Conservation (phyloP, 2,329 filamentous ascomycete genomes). For the Sarocladium kiliense region DNA sequence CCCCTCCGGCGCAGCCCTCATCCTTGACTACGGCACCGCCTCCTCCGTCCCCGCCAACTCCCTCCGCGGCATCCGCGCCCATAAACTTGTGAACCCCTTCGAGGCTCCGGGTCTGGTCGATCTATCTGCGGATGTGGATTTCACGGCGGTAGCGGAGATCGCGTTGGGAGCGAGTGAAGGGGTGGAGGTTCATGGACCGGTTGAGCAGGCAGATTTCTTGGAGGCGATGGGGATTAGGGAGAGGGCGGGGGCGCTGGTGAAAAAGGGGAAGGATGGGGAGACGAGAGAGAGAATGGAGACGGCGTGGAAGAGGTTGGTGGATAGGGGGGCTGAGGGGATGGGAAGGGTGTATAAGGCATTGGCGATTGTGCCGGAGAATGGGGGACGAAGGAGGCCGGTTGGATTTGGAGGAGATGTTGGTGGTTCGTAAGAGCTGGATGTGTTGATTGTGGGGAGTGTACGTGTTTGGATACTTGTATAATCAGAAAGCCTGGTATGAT, state of each 20-base stretch:
- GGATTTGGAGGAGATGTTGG: constrained; percentile 77
- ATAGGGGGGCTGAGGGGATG: constrained; percentile 80
- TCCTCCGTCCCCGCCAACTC: constrained; percentile 80
- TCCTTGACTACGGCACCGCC: constrained; percentile 87
- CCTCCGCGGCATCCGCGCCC: constrained; percentile 78
- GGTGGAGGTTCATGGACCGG: constrained; percentile 88
- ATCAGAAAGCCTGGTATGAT: no score
- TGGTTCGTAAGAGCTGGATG: not conserved
- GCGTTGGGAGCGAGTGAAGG: constrained; percentile 70
- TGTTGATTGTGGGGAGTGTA: not conserved
- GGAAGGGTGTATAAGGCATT: constrained; percentile 91
- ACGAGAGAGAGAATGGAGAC: constrained; percentile 37
- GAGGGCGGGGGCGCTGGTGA: constrained; percentile 63
- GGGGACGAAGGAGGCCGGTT: constrained; percentile 69
- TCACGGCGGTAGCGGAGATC: constrained; percentile 76
- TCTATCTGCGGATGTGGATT: constrained; percentile 90
- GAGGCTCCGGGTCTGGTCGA: constrained; percentile 77
- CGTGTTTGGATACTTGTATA: no score
- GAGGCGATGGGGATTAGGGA: constrained; percentile 76
- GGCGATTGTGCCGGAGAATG: constrained; percentile 81
- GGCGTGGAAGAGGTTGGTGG: constrained; percentile 76
- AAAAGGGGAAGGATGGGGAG: constrained; percentile 23
- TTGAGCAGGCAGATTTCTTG: constrained; percentile 79
- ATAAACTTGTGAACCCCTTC: constrained; percentile 75
- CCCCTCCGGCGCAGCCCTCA: constrained; percentile 82